phyloP scores from a whole-genome alignment of 495 filamentous ascomycete genomes.

The Aspergillus carlsbadensis region DNA sequence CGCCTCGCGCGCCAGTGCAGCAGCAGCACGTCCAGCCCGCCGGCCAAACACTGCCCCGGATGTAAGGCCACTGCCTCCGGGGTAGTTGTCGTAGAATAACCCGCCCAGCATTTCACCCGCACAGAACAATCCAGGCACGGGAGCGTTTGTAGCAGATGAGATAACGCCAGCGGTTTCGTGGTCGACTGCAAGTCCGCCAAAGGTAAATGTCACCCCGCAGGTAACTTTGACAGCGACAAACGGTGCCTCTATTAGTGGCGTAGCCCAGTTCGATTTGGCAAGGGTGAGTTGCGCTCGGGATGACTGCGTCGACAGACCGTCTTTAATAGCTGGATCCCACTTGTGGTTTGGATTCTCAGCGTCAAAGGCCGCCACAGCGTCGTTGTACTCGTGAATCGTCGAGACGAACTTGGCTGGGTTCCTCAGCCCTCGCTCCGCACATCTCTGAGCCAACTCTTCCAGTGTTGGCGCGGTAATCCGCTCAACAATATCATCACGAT shows the following conservation, averaged over 20 bases:
- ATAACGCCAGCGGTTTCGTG: slow-evolving; percentile 37
- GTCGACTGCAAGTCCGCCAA: slow-evolving; percentile 57
- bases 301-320: slow-evolving; percentile 57
- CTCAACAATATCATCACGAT: slow-evolving; percentile 51
- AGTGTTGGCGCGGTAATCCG: slow-evolving; percentile 48
- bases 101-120: slow-evolving; percentile 64
- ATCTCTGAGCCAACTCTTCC: slow-evolving; percentile 52
- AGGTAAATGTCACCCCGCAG: slow-evolving; percentile 64
- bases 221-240: slow-evolving; percentile 60
- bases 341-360: slow-evolving; percentile 35
- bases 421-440: slow-evolving; percentile 39
- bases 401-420: slow-evolving; percentile 40
- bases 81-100: slow-evolving; percentile 63
- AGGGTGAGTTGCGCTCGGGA: slow-evolving; percentile 30
- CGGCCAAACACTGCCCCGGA: slow-evolving; percentile 57
- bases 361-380: slow-evolving; percentile 39
- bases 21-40: slow-evolving; percentile 42
- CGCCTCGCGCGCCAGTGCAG: slow-evolving; percentile 20
- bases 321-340: slow-evolving; percentile 56
- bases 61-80: slow-evolving; percentile 62
- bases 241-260: slow-evolving; percentile 51
- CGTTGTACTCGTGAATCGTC: slow-evolving; percentile 53
- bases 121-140: slow-evolving; percentile 53
- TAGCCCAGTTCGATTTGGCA: slow-evolving; percentile 64
- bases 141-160: slow-evolving; percentile 42